phyloP scores from a whole-genome alignment of 2,329 filamentous ascomycete species.

The Arthrobotrys entomopaga region DNA sequence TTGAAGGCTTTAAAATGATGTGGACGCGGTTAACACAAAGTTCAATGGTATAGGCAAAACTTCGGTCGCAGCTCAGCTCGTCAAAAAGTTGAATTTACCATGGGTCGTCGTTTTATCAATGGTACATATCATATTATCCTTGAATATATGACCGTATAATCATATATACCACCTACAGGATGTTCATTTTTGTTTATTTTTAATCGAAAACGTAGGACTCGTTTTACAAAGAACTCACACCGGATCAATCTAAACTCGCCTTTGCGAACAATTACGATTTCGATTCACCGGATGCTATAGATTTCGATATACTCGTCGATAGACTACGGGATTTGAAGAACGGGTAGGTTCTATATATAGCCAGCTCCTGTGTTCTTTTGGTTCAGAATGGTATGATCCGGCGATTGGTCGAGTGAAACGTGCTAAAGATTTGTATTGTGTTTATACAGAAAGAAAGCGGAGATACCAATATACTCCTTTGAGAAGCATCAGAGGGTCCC shows the following conservation, averaged over 20 bases:
- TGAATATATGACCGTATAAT: neutral
- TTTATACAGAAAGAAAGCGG: slow-evolving; percentile 77
- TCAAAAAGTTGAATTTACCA: slow-evolving; percentile 86
- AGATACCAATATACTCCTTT: slow-evolving; percentile 93
- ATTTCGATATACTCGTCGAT: slow-evolving; percentile 88
- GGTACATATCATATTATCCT: slow-evolving; percentile 67
- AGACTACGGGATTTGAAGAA: slow-evolving; percentile 84
- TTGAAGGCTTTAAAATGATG: neutral
- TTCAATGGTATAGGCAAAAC: slow-evolving; percentile 74
- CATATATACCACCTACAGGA: neutral
- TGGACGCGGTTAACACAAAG: slow-evolving; percentile 11
- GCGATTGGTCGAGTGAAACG: neutral
- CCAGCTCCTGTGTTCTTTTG: neutral
- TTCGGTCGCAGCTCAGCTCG: slow-evolving; percentile 89
- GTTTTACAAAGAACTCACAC: slow-evolving; percentile 89
- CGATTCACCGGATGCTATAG: slow-evolving; percentile 90
- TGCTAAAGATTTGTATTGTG: slow-evolving; percentile 2
- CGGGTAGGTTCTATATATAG: slow-evolving; percentile 71
- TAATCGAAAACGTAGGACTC: slow-evolving; percentile 75
- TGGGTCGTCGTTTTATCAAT: slow-evolving; percentile 99
- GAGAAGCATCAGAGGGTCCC: slow-evolving; percentile 83
- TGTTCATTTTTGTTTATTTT: slow-evolving; percentile 14
- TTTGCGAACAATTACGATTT: slow-evolving; percentile 96
- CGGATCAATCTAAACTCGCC: slow-evolving; percentile 80
- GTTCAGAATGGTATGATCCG: neutral